Evolutionary conservation across 805 yeast genomes (phyloP), one percentile per base, ranked within the genome.

Genomic region (Clavispora phyllophila): DNA sequence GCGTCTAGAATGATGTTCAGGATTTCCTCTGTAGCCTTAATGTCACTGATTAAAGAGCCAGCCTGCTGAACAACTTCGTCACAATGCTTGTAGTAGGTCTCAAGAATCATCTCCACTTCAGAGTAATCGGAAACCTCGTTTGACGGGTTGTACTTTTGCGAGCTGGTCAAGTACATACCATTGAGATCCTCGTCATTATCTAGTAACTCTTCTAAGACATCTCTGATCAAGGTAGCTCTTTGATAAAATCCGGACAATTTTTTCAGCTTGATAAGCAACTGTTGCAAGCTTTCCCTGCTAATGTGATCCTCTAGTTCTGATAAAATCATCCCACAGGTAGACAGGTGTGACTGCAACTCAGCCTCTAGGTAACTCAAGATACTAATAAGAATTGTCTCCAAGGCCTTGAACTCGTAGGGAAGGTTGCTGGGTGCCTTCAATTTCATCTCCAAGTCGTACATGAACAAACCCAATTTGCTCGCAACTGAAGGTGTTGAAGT

Each of bases 61-160:
- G 95, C 82, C 53, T 86, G 91, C 61, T 90, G 97, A 6, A 89
- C 96, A 51, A 85, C 81, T 65, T 90, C 97, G 57, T 90, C 96
- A 58, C 91, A 84, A 54, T 89, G 96, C 45, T 85, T 84, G 62
- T 87, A 89, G 63, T 90, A 90, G 0, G 96, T 79, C 57, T 90
- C 97, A 17, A 90, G 60, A 39, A 90, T 70, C 82, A 89, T 84
- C 61, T 90, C 97, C 17, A 87, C 74, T 53, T 90, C 96, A 8
- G 83, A 86, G 48, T 72, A 75, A 56, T 76, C 78, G 1, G 48
- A 50, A 18, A 47, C 37, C 7, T 44, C 46, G 17, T 40, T 35
- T n/a, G 44, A 17, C 17, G 56, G 55, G 31, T 56, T 50, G 36
- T 51, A 55, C 20, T 40, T 40, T 37, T 55, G 55, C 6, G 61